Percentiles rank a stretch among this genome's conserved stretches.
Evolutionary conservation across 768 basidiomycete genomes (phyloP).

Genomic region (Cyathus striatus): DNA sequence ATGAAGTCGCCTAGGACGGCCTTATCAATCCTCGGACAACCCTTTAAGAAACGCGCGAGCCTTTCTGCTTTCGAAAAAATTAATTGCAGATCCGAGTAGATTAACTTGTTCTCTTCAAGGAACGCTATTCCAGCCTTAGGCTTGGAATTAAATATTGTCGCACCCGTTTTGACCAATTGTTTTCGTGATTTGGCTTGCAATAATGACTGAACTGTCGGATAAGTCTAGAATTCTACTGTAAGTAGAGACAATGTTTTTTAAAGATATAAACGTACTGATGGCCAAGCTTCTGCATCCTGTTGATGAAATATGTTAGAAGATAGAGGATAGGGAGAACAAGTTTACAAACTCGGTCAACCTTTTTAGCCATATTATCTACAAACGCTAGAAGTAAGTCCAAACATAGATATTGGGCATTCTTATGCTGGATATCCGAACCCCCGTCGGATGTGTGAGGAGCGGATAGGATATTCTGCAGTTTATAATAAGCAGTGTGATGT

Average conservation of each 20-base stretch:
- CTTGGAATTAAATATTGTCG: conserved; percentile 85
- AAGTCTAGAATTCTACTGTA: conserved; percentile 37
- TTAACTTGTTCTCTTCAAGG: conserved; percentile 89
- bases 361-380: conserved; percentile 81
- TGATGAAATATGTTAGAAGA: conserved; percentile 22
- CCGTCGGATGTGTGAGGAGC: conserved; percentile 49
- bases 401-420: conserved; percentile 81
- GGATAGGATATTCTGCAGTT: conserved; percentile 80
- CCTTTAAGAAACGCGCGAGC: conserved; percentile 84
- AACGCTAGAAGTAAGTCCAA: conserved; percentile 84
- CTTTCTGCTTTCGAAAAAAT: conserved; percentile 57
- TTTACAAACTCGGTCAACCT: conserved; percentile 38
- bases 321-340: conserved; percentile 7
- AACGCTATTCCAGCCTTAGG: conserved; percentile 89
- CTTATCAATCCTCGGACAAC: conserved; percentile 83
- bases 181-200: conserved; percentile 78
- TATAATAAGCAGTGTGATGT: no score
- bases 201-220: conserved; percentile 50
- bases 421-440: conserved; percentile 62
- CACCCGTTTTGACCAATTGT: conserved; percentile 78
- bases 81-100: conserved; percentile 61
- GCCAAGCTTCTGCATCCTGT: conserved; percentile 64
- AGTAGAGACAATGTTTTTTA: no score
- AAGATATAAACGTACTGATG: conserved; percentile 41
- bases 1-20: conserved; percentile 90